A percentile compares a stretch with the other conserved stretches of the same genome.
Evolutionary conservation across 73 alveolate genomes (phyloP).

Genomic region (Paramecium sonneborni): DNA sequence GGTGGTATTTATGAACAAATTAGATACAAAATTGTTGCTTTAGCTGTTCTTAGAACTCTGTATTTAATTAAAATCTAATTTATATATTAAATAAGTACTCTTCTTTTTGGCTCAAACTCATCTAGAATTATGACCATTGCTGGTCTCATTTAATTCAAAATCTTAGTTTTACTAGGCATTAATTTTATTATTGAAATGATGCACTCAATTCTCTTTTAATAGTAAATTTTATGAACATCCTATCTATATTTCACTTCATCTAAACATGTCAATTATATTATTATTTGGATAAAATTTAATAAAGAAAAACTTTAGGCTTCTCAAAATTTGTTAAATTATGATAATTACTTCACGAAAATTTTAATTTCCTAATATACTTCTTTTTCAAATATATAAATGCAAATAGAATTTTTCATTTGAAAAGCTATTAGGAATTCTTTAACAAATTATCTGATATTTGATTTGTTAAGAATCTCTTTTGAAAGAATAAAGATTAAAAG

Average conservation of each 20-base stretch:
- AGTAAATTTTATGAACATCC: too few species aligned
- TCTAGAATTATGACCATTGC: constrained; percentile 97
- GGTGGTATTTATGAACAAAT: constrained; percentile 99
- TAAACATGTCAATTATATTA: constrained; percentile 27
- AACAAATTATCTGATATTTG: too few species aligned
- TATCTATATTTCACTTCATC: background rate
- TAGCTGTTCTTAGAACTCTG: constrained; percentile 97
- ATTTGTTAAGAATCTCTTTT: too few species aligned
- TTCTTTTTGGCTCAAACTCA: constrained; percentile 92
- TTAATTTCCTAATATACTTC: too few species aligned
- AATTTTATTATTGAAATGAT: background rate
- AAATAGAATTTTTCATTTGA: too few species aligned
- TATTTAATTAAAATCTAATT: constrained; percentile 73
- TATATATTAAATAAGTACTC: constrained; percentile 42
- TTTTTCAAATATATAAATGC: too few species aligned
- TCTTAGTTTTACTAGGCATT: constrained; percentile 78
- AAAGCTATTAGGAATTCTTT: too few species aligned
- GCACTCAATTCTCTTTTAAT: background rate
- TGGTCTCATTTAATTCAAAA: constrained; percentile 91
- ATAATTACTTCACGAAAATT: too few species aligned
- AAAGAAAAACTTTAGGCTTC: constrained; percentile 29
- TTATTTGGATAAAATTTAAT: constrained; percentile 44
- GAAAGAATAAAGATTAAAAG: too few species aligned
- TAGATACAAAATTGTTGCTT: constrained; percentile 96
- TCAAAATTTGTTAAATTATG: too few species aligned